Conservation (phyloP, 225 moss, liverwort and hornwort species). For the Rhytidiadelphus loreus region DNA sequence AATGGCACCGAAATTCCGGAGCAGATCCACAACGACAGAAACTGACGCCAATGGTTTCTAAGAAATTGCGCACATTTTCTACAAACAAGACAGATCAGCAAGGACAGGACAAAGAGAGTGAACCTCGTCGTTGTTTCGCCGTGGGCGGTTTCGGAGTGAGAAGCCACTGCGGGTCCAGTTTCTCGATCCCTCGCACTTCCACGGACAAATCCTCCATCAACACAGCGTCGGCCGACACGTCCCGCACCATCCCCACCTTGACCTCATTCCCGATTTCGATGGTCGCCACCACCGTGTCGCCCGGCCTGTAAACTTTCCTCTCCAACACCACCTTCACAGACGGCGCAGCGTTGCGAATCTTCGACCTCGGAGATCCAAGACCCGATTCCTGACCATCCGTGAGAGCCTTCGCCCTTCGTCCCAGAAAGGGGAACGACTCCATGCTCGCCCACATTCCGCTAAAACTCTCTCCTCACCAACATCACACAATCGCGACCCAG, state of each 20-base stretch:
- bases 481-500: neutral
- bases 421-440: constrained; percentile 43
- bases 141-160: constrained; percentile 50
- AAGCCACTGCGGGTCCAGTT: constrained; percentile 90
- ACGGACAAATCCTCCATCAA: constrained; percentile 88
- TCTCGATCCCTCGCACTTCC: constrained; percentile 91
- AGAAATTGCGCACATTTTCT: neutral
- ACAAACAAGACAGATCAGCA: neutral
- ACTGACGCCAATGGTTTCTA: neutral
- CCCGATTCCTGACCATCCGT: constrained; percentile 13
- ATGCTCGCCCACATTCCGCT: constrained; percentile 34
- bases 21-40: neutral
- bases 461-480: neutral
- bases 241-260: constrained; percentile 1
- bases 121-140: constrained; percentile 76
- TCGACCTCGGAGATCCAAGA: constrained; percentile 13
- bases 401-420: constrained; percentile 15
- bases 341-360: constrained; percentile 17
- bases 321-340: constrained; percentile 68
- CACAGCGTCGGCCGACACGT: constrained; percentile 51
- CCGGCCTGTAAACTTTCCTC: constrained; percentile 77
- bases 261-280: constrained; percentile 55
- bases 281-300: constrained; percentile 69
- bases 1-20: neutral
- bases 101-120: neutral